Evolutionary conservation across 1,139 yeast species (phyloP).

Genomic region (Fermentozyma sake): DNA sequence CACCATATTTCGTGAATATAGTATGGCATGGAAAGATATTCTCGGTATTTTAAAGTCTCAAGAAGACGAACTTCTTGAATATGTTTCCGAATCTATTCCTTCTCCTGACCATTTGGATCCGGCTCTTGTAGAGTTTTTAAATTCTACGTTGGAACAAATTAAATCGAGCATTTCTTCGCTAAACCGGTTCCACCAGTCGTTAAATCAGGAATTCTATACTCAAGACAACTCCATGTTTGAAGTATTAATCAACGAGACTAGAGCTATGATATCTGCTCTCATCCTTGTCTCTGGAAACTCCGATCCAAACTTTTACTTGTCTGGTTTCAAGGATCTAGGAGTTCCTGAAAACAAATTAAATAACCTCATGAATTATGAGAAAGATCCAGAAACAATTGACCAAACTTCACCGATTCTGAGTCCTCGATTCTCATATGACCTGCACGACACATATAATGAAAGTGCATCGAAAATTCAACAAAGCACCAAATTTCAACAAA

Average conservation of each 20-base stretch:
- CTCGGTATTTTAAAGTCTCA: slow-evolving; percentile 24
- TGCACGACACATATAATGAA: no score
- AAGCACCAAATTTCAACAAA: no score
- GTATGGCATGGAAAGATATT: slow-evolving; percentile 36
- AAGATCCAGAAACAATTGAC: no score
- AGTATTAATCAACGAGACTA: slow-evolving; percentile 1
- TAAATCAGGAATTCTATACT: neutral
- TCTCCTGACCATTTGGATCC: slow-evolving; percentile 5
- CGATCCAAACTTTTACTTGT: no score
- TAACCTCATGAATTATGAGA: no score
- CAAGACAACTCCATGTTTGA: neutral
- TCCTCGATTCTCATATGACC: no score
- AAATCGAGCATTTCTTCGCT: slow-evolving; percentile 1
- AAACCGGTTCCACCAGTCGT: slow-evolving; percentile 1
- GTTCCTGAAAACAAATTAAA: no score
- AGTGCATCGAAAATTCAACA: no score
- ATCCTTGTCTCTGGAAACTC: neutral
- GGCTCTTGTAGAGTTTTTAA: slow-evolving; percentile 7
- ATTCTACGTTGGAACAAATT: slow-evolving; percentile 6
- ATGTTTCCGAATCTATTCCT: slow-evolving; percentile 14
- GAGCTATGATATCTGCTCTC: slow-evolving; percentile 2
- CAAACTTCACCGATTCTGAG: no score
- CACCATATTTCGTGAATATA: slow-evolving; percentile 25
- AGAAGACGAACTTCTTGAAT: slow-evolving; percentile 22
- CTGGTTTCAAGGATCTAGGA: no score